phyloP scores from a whole-genome alignment of 371 early-diverging fungal genomes.

The Rhizopus arrhizus region DNA sequence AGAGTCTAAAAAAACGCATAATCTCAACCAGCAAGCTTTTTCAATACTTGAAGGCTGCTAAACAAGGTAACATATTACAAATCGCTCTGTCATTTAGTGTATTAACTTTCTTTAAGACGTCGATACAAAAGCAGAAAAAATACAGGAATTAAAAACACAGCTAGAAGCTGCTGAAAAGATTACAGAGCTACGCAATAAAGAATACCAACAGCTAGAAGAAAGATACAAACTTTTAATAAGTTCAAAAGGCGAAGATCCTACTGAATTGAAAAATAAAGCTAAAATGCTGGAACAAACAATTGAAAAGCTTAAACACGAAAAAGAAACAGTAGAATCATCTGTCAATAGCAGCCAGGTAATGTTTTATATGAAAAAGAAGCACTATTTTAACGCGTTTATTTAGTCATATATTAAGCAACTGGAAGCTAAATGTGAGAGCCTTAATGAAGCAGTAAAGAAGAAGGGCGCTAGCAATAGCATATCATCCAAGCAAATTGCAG shows the following conservation, averaged over 20 bases:
- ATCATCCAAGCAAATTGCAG: background rate
- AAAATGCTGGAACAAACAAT: background rate
- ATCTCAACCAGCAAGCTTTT: background rate
- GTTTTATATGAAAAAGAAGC: background rate
- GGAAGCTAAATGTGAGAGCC: slow-evolving; percentile 1
- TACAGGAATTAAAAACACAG: background rate
- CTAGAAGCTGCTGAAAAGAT: background rate
- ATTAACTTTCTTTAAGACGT: background rate
- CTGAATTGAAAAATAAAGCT: background rate
- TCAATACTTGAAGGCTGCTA: background rate
- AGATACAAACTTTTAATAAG: background rate
- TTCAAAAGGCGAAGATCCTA: background rate
- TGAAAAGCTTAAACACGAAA: background rate
- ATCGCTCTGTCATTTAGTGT: background rate
- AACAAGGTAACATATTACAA: background rate
- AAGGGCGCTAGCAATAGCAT: background rate
- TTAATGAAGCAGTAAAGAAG: background rate
- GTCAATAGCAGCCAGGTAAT: background rate
- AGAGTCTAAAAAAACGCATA: background rate
- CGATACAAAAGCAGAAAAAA: background rate
- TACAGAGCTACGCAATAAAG: background rate
- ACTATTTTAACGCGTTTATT: background rate
- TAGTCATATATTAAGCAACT: background rate
- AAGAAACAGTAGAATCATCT: background rate
- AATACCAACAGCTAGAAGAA: background rate